Percentiles rank a stretch among this genome's conserved stretches.
phyloP scores from a whole-genome alignment of 2,329 filamentous ascomycete species.

The Alternaria triticimaculans region DNA sequence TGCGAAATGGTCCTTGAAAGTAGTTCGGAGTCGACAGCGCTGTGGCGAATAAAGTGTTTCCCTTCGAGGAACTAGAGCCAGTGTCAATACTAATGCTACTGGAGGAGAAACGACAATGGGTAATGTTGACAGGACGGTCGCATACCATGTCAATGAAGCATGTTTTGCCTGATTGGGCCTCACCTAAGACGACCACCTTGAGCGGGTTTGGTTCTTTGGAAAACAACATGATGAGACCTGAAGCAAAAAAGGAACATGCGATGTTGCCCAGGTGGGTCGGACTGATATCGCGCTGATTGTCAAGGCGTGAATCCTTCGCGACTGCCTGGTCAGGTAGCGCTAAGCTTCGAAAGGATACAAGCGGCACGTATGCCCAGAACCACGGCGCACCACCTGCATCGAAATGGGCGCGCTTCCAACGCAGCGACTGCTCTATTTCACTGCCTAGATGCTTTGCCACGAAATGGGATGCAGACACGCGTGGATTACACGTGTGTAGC shows the following conservation, averaged over 20 bases:
- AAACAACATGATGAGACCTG: background rate
- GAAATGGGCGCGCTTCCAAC: background rate
- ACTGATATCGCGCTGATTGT: background rate
- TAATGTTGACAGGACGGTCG: background rate
- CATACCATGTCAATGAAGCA: slow-evolving; percentile 34
- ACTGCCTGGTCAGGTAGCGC: background rate
- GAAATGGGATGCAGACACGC: background rate
- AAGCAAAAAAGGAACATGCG: background rate
- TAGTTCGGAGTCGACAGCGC: slow-evolving; percentile 9
- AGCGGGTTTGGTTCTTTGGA: background rate
- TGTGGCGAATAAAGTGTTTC: slow-evolving; percentile 12
- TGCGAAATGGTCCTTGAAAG: slow-evolving; percentile 13
- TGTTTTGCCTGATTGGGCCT: slow-evolving; percentile 33
- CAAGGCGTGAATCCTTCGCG: background rate
- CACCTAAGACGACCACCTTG: slow-evolving; percentile 29
- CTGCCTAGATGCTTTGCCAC: background rate
- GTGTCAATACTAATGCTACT: background rate
- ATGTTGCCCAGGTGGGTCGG: background rate
- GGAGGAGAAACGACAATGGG: background rate
- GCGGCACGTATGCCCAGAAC: background rate
- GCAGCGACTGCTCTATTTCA: background rate
- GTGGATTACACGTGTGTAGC: background rate
- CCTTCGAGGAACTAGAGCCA: slow-evolving; percentile 10
- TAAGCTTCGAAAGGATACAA: background rate
- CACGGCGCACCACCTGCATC: background rate